phyloP scores from a whole-genome alignment of 495 filamentous ascomycete species.

The Trichoderma gamsii region DNA sequence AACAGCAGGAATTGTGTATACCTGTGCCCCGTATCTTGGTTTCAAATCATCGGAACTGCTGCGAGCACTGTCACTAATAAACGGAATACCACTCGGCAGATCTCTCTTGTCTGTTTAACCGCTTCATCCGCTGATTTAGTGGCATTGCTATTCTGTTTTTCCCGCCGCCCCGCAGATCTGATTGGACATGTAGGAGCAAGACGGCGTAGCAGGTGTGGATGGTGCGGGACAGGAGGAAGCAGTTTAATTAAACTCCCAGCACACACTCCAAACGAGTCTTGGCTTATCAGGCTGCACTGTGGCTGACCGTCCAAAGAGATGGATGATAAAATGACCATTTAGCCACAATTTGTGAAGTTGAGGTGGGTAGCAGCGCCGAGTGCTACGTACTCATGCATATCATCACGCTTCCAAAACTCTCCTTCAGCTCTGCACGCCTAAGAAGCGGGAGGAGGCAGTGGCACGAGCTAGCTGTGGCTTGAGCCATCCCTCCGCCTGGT shows the following conservation, averaged over 20 bases:
- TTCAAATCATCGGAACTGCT: background rate
- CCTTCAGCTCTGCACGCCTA: background rate
- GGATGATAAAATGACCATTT: background rate
- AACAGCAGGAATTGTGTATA: background rate
- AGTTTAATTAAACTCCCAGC: constrained; percentile 5
- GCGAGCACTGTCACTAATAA: background rate
- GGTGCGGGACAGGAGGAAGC: constrained; percentile 7
- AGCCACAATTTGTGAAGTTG: no score
- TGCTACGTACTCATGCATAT: background rate
- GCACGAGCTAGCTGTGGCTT: background rate
- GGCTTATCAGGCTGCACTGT: background rate
- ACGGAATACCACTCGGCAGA: background rate
- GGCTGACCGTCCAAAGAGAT: background rate
- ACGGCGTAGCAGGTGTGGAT: background rate
- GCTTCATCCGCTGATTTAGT: background rate
- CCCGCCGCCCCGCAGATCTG: background rate
- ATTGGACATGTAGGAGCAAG: background rate
- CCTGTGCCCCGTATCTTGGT: background rate
- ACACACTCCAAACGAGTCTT: background rate
- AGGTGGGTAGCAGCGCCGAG: no score
- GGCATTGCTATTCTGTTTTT: background rate
- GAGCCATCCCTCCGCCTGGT: background rate
- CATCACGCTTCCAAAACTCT: background rate
- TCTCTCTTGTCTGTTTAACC: constrained; percentile 4
- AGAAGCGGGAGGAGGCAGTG: constrained; percentile 1